Base-by-base conservation (phyloP, 495 filamentous ascomycete genomes). In the Neurospora sp. region DNA sequence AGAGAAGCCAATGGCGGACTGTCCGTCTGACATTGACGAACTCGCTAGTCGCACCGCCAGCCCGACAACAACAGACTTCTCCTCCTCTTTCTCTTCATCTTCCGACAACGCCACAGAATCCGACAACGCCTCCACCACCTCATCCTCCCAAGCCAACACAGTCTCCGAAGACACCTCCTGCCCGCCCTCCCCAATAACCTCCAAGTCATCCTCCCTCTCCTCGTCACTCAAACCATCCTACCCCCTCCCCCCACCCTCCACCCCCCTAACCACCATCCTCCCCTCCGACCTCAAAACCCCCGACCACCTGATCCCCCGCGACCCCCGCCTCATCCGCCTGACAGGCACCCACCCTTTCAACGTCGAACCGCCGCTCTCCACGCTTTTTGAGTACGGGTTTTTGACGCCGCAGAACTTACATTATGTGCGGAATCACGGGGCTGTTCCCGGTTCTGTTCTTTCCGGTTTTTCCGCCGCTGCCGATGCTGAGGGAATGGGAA, bases 331-430 rank as follows among this genome's bases (percentile, higher is more conserved):
- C 42, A 96, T 98, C 75, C 87, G 95, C 54, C 84, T 98, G 70
- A 98, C 95, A 23, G 95, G 95, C 46, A 87, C 93, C 42, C 95
- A 98, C 83, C 95, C 95, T 4, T 97, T 97, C 84, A 98, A 98
- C 79, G 92, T 95, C 69, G 95, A 98, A 83, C 88, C 95, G 6
- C 95, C 95, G 10, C 82, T 98, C 12, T 92, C 88, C 20, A 87
- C 90, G 5, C 85, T 98, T 10, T 97, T 88, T 79, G 87, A 97
- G 77, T 91, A 97, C 83, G 92, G 91, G 77, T 98, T 97, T 80
- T 84, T 98, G 44, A 98, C 95, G 5, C 91, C 91, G 31, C 91
- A 93, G n/a, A 93, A 97, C 75, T 84, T 98, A 2, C 96, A 97
- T 83, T 98, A 96, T 80, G 95, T 98, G n/a, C 84, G 95, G 75